A percentile compares a stretch with the other conserved stretches of the same genome.
These are phyloP conservation scores for Salix arbutifolia DNA, from an alignment of 345 rosid genomes.

Conservation along the genomic window DNA sequence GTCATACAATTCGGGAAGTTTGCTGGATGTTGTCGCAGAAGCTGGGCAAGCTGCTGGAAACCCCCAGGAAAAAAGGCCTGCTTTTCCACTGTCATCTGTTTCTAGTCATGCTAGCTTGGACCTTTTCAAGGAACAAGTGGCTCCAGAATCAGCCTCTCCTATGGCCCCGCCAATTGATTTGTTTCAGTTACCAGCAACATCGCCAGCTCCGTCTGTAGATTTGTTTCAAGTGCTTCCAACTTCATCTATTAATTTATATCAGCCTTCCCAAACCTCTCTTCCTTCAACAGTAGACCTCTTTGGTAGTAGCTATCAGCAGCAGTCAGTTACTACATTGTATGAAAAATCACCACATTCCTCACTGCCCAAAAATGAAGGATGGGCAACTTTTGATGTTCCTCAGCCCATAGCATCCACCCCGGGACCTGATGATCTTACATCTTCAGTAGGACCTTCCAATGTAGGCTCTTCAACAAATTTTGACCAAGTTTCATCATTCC, in stretches of 20 bases:
- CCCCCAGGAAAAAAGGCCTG: constrained; percentile 34
- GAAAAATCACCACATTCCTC: constrained; percentile 31
- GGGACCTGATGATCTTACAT: constrained; percentile 24
- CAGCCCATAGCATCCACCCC: constrained; percentile 33
- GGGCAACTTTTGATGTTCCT: constrained; percentile 86
- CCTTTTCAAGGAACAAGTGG: constrained; percentile 32
- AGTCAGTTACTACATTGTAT: constrained; percentile 25
- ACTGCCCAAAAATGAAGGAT: constrained; percentile 60
- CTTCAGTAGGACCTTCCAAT: constrained; percentile 24
- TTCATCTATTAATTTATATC: constrained; percentile 34
- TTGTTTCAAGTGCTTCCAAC: constrained; percentile 30
- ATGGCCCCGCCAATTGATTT: constrained; percentile 53
- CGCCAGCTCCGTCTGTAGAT: constrained; percentile 38
- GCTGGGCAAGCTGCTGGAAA: constrained; percentile 35
- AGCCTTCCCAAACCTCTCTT: constrained; percentile 40
- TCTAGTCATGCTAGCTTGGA: constrained; percentile 43
- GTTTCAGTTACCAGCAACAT: constrained; percentile 52
- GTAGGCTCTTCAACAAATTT: constrained; percentile 29
- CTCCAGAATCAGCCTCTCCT: constrained; percentile 35
- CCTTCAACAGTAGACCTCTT: constrained; percentile 47
- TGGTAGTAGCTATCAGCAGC: constrained; percentile 44
- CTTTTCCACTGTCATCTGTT: constrained; percentile 29
- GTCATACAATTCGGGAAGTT: constrained; percentile 52
- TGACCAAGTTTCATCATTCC: constrained; percentile 41
- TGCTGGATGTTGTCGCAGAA: constrained; percentile 47